Conservation (phyloP, 441 rosid genomes). For the Macaranga tanarius region DNA sequence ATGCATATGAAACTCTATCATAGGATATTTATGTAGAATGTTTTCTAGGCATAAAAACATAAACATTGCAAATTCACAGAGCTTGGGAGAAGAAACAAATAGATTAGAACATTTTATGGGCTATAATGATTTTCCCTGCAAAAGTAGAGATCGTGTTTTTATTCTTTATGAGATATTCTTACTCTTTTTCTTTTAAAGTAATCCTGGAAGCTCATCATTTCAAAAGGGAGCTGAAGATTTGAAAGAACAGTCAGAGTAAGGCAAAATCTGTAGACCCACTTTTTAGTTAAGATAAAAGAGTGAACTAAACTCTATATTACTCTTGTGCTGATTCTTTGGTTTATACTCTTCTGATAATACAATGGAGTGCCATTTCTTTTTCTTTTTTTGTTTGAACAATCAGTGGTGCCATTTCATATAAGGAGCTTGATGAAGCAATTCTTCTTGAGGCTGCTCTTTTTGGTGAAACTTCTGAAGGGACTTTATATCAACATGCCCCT, state of each 20-base stretch:
- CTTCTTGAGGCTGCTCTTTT: constrained; percentile 63
- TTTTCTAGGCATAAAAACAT: neutral
- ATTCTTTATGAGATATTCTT: neutral
- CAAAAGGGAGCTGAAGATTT: constrained; percentile 30
- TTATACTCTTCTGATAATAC: constrained; percentile 23
- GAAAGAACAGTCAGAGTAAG: constrained; percentile 31
- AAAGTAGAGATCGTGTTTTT: neutral
- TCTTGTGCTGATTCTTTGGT: constrained; percentile 17
- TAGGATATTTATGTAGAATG: neutral
- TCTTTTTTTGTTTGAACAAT: too few species aligned
- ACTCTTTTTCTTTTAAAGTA: constrained; percentile 15
- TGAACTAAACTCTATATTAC: neutral
- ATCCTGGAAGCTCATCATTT: constrained; percentile 46
- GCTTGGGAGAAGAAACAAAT: neutral
- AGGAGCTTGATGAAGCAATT: constrained; percentile 64
- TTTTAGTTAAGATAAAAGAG: neutral
- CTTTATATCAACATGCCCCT: constrained; percentile 30
- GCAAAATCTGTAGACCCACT: constrained; percentile 21
- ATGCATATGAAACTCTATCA: constrained; percentile 4
- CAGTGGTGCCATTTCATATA: constrained; percentile 56
- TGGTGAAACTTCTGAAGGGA: constrained; percentile 39
- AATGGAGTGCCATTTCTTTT: constrained; percentile 74
- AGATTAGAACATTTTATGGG: neutral
- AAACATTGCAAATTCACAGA: neutral
- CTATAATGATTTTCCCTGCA: neutral